These are phyloP conservation scores for Colletotrichum sidae DNA, from an alignment of 2,329 filamentous ascomycete genomes.

Conservation along the genomic window DNA sequence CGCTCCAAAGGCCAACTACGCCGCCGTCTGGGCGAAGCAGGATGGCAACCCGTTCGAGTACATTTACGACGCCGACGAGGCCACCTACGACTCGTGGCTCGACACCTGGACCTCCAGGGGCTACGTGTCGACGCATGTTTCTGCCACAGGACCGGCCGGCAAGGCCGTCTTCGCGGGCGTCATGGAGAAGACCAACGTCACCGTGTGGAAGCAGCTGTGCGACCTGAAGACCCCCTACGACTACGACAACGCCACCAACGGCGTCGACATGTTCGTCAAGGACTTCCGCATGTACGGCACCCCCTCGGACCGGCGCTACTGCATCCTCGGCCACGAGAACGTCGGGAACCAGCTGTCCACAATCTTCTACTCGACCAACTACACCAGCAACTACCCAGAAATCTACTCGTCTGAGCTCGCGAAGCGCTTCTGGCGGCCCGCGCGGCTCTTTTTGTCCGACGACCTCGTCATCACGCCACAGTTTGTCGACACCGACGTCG, in stretches of 20 bases:
- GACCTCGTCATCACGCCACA: constrained; percentile 33
- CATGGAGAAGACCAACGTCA: constrained; percentile 35
- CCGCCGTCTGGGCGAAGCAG: constrained; percentile 35
- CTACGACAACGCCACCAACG: constrained; percentile 7
- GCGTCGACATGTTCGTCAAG: constrained; percentile 3
- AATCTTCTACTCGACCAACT: constrained; percentile 17
- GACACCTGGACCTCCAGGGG: constrained; percentile 24
- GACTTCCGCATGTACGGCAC: constrained; percentile 36
- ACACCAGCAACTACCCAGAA: constrained; percentile 11
- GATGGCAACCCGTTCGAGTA: constrained; percentile 6
- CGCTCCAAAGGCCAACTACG: constrained; percentile 17
- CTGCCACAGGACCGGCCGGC: constrained; percentile 30
- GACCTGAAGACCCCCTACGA: constrained; percentile 17
- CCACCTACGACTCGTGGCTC: constrained; percentile 33
- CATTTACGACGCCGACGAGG: constrained; percentile 30
- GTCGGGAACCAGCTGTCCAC: constrained; percentile 30
- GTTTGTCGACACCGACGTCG: constrained; percentile 34
- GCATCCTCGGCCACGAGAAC: constrained; percentile 33
- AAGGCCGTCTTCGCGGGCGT: constrained; percentile 34
- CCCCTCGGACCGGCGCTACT: constrained; percentile 26
- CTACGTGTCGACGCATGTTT: constrained; percentile 35
- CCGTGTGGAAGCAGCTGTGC: constrained; percentile 33
- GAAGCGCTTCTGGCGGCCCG: constrained; percentile 38
- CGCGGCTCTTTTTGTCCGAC: constrained; percentile 28
- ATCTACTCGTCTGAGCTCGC: constrained; percentile 22